A percentile compares a stretch with the other conserved stretches of the same genome.
Conservation (phyloP, 129 eudicot genomes). For the Flaveria brownii region DNA sequence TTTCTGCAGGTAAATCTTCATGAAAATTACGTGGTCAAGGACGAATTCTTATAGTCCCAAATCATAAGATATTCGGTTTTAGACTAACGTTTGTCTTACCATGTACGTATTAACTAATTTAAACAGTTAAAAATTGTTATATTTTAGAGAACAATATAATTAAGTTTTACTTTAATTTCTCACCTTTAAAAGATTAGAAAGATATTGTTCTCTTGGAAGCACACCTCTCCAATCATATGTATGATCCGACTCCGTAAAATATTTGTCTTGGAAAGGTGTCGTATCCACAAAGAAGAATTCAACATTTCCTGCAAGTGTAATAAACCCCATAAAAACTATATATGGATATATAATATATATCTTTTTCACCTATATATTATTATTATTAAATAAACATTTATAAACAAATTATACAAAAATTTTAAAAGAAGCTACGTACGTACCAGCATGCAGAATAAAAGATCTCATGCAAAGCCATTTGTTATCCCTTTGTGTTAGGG, state of each 20-base stretch:
- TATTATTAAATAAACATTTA: background rate
- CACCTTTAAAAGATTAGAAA: conserved; percentile 46
- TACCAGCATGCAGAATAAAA: conserved; percentile 54
- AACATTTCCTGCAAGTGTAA: conserved; percentile 39
- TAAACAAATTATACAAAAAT: background rate
- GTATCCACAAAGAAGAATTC: conserved; percentile 74
- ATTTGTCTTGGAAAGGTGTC: conserved; percentile 58
- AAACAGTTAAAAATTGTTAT: too few relatives aligned
- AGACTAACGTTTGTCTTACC: too few relatives aligned
- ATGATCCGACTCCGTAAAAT: conserved; percentile 41
- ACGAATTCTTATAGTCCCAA: too few relatives aligned
- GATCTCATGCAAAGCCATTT: conserved; percentile 68
- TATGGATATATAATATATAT: background rate
- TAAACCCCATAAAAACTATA: background rate
- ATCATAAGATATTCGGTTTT: too few relatives aligned
- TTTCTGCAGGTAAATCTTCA: too few relatives aligned
- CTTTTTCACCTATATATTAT: background rate
- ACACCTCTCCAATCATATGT: conserved; percentile 73
- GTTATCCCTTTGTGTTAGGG: conserved; percentile 47
- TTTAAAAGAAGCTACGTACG: background rate
- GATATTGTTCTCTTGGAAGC: conserved; percentile 52
- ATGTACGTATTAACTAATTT: too few relatives aligned
- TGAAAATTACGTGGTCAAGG: too few relatives aligned
- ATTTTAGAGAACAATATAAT: too few relatives aligned
- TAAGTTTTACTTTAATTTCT: background rate